Evolutionary conservation across 1,284 basidiomycete species (phyloP).

Genomic region (Moesziomyces parantarcticus): DNA sequence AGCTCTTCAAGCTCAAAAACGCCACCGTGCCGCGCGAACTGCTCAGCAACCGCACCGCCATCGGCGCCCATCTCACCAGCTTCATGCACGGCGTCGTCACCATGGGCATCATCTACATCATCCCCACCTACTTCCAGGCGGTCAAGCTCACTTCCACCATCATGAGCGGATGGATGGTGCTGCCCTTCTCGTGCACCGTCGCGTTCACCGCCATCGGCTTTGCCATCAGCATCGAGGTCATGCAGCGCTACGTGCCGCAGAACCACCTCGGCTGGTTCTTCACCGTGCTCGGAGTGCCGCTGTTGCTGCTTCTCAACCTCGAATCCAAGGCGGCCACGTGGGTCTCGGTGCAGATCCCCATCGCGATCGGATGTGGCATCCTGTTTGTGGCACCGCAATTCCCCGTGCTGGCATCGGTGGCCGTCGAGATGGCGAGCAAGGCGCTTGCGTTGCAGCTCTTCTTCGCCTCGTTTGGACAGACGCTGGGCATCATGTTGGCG

Average conservation of each 20-base stretch:
- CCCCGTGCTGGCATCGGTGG: slow-evolving; percentile 31
- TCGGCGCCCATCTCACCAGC: slow-evolving; percentile 20
- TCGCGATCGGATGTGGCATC: slow-evolving; percentile 37
- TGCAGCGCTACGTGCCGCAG: slow-evolving; percentile 28
- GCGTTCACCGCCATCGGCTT: slow-evolving; percentile 33
- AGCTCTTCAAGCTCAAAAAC: slow-evolving; percentile 26
- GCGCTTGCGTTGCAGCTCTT: slow-evolving; percentile 33
- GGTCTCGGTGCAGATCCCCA: slow-evolving; percentile 34
- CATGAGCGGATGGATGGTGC: slow-evolving; percentile 42
- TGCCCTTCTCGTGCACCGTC: slow-evolving; percentile 39
- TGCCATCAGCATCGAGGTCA: slow-evolving; percentile 34
- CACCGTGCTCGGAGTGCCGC: slow-evolving; percentile 32
- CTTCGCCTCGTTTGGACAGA: slow-evolving; percentile 43
- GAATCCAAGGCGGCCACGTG: slow-evolving; percentile 17
- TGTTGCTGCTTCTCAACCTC: slow-evolving; percentile 24
- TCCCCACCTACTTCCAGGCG: slow-evolving; percentile 46
- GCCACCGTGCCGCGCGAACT: slow-evolving; percentile 28
- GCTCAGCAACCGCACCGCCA: slow-evolving; percentile 26
- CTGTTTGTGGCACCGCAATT: slow-evolving; percentile 47
- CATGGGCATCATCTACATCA: slow-evolving; percentile 49
- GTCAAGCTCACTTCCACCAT: slow-evolving; percentile 22
- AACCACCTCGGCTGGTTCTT: slow-evolving; percentile 48
- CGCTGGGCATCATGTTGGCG: slow-evolving; percentile 44
- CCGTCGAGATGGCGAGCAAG: slow-evolving; percentile 20
- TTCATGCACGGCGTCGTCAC: slow-evolving; percentile 37